Conservation (phyloP, 805 yeast species). For the Saturnispora bothae region DNA sequence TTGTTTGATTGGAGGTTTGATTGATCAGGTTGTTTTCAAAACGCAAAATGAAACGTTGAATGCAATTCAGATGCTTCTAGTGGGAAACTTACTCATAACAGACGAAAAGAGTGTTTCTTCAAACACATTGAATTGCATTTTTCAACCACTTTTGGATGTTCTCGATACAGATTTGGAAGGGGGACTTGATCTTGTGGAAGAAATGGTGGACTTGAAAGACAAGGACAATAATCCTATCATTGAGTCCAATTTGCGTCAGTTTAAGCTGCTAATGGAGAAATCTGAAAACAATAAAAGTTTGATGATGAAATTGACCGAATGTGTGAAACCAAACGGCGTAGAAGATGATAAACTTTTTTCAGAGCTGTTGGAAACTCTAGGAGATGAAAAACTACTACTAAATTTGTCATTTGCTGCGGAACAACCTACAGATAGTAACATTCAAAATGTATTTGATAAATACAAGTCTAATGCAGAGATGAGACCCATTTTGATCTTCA, state of each 20-base stretch:
- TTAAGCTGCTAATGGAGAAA: neutral
- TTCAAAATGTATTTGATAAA: neutral
- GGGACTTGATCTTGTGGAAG: neutral
- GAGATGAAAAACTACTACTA: slow-evolving; percentile 9
- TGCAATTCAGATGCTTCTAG: slow-evolving; percentile 6
- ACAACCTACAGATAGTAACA: slow-evolving; percentile 2
- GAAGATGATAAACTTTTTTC: neutral
- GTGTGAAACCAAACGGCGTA: too few species aligned
- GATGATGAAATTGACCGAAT: neutral
- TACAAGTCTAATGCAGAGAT: neutral
- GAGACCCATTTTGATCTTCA: slow-evolving; percentile 6
- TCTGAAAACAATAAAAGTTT: too few species aligned
- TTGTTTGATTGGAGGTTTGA: neutral
- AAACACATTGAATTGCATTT: neutral
- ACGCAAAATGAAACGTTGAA: neutral
- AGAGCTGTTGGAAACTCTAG: neutral
- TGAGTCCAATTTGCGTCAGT: too few species aligned
- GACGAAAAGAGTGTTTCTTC: neutral
- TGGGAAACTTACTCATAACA: slow-evolving; percentile 8
- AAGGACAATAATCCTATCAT: neutral
- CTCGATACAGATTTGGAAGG: neutral
- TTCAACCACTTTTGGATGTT: neutral
- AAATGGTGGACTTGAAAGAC: neutral
- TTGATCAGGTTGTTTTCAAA: neutral
- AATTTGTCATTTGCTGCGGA: slow-evolving; percentile 9